A percentile compares a stretch with the other conserved stretches of the same genome.
These are phyloP conservation scores for Paecilomyces formosus DNA, from an alignment of 2,329 filamentous ascomycete species.

Conservation along the genomic window DNA sequence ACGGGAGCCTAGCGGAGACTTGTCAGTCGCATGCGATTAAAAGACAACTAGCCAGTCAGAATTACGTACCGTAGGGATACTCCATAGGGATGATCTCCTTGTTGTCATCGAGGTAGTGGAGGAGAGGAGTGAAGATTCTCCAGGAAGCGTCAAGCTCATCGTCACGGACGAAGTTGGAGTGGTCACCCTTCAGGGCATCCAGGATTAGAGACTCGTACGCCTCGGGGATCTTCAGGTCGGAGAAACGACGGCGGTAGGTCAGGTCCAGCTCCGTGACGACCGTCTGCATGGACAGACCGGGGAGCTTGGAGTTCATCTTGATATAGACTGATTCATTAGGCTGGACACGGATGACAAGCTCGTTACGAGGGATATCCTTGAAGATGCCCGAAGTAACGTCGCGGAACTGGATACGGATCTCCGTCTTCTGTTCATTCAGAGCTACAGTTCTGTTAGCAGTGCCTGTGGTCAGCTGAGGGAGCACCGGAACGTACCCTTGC, in stretches of 20 bases:
- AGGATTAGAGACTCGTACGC: constrained; percentile 97
- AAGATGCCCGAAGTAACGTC: constrained; percentile 99
- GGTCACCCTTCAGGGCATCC: constrained; percentile 95
- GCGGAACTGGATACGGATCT: constrained; percentile 98
- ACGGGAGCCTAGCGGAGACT: constrained; percentile 64
- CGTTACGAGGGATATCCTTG: constrained; percentile 98
- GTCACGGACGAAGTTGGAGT: constrained; percentile 98
- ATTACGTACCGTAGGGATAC: constrained; percentile 88
- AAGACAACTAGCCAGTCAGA: neutral
- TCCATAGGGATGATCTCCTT: constrained; percentile 99
- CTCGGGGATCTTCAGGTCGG: constrained; percentile 98
- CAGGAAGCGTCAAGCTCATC: constrained; percentile 96
- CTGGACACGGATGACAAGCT: constrained; percentile 98
- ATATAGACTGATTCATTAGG: constrained; percentile 99
- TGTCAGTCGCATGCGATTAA: constrained; percentile 4
- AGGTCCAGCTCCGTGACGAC: constrained; percentile 97
- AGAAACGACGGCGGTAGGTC: constrained; percentile 96
- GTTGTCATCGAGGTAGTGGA: constrained; percentile 98
- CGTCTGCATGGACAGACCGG: constrained; percentile 97
- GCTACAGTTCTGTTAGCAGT: constrained; percentile 41
- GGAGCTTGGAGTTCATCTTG: constrained; percentile 99
- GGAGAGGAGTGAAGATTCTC: constrained; percentile 95
- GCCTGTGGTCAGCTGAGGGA: neutral
- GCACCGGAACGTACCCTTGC: constrained; percentile 53
- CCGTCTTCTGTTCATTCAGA: constrained; percentile 98